Percentiles rank a stretch among this genome's conserved stretches.
These are phyloP conservation scores for Leptomonas seymouri DNA, from an alignment of 208 protist species.

Conservation along the genomic window DNA sequence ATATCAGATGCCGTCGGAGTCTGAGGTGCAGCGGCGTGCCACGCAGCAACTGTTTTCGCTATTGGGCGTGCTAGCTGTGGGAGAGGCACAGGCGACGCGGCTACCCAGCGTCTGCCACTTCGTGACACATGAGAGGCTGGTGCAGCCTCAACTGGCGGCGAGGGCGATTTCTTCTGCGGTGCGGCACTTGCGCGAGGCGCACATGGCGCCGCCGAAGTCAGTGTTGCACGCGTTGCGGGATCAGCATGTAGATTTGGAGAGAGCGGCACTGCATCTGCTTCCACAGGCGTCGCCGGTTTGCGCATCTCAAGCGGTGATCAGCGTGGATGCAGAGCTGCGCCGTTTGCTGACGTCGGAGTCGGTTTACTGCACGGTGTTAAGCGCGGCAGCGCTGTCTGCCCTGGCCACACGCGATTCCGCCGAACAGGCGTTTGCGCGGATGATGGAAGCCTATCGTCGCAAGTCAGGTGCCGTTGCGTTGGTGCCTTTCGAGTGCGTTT, in stretches of 20 bases:
- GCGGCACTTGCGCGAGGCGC: slow-evolving; percentile 20
- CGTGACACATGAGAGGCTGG: slow-evolving; percentile 6
- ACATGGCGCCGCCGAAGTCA: neutral
- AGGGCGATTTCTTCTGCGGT: slow-evolving; percentile 15
- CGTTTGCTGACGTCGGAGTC: slow-evolving; percentile 22
- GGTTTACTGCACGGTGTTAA: slow-evolving; percentile 74
- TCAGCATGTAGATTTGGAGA: slow-evolving; percentile 11
- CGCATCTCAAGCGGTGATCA: slow-evolving; percentile 5
- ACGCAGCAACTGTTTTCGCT: slow-evolving; percentile 10
- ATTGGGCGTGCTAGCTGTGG: slow-evolving; percentile 20
- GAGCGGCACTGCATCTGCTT: slow-evolving; percentile 2
- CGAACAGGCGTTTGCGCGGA: slow-evolving; percentile 66
- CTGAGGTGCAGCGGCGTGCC: slow-evolving; percentile 9
- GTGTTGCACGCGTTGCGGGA: slow-evolving; percentile 12
- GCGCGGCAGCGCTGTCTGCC: slow-evolving; percentile 37
- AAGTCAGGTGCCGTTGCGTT: slow-evolving; percentile 60
- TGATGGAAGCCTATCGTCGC: slow-evolving; percentile 77
- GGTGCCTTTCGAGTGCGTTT: slow-evolving; percentile 57
- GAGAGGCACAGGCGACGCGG: slow-evolving; percentile 12
- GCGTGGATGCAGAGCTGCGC: slow-evolving; percentile 23
- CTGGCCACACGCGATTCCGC: slow-evolving; percentile 35
- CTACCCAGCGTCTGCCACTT: slow-evolving; percentile 18
- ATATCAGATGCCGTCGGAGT: slow-evolving; percentile 13
- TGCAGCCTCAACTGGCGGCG: slow-evolving; percentile 7
- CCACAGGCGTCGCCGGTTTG: neutral